Evolutionary conservation across 2,329 filamentous ascomycete species (phyloP).

Genomic region (Delphinella strobiligena): DNA sequence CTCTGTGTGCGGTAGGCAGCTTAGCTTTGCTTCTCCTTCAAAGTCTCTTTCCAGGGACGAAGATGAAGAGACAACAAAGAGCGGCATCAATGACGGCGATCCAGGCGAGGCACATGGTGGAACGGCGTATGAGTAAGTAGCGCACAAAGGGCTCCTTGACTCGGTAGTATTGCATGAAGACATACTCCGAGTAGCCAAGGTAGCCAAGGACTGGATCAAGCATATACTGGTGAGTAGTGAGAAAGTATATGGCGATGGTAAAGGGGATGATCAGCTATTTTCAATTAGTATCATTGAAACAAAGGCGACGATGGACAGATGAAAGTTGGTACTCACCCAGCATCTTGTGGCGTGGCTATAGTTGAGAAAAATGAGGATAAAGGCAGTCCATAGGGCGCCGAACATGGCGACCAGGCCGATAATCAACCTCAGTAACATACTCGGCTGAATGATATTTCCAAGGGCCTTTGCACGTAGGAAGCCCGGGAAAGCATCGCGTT

Average conservation of each 20-base stretch:
- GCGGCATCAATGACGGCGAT: constrained; percentile 67
- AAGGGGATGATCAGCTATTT: constrained; percentile 71
- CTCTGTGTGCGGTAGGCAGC: too few relatives aligned
- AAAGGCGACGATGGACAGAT: not conserved
- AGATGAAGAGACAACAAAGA: constrained; percentile 82
- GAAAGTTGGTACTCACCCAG: constrained; percentile 52
- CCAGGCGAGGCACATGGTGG: constrained; percentile 66
- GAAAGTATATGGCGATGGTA: constrained; percentile 76
- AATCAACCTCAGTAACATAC: constrained; percentile 73
- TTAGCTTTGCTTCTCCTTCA: too few relatives aligned
- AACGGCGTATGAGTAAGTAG: constrained; percentile 70
- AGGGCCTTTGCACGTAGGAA: constrained; percentile 91
- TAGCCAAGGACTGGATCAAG: constrained; percentile 85
- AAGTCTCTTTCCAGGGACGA: constrained; percentile 80
- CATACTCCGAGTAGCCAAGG: constrained; percentile 89
- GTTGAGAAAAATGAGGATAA: constrained; percentile 84
- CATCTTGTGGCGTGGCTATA: constrained; percentile 60
- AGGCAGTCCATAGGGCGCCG: constrained; percentile 85
- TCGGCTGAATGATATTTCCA: constrained; percentile 87
- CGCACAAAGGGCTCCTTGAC: constrained; percentile 88
- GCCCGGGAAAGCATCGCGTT: constrained; percentile 95
- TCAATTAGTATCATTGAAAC: constrained; percentile 17
- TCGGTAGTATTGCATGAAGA: constrained; percentile 78
- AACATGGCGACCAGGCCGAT: constrained; percentile 79
- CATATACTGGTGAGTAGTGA: constrained; percentile 88